Evolutionary conservation across 345 rosid genomes (phyloP), one percentile per base, ranked within the genome.

Genomic region (Eutrema heterophyllum): DNA sequence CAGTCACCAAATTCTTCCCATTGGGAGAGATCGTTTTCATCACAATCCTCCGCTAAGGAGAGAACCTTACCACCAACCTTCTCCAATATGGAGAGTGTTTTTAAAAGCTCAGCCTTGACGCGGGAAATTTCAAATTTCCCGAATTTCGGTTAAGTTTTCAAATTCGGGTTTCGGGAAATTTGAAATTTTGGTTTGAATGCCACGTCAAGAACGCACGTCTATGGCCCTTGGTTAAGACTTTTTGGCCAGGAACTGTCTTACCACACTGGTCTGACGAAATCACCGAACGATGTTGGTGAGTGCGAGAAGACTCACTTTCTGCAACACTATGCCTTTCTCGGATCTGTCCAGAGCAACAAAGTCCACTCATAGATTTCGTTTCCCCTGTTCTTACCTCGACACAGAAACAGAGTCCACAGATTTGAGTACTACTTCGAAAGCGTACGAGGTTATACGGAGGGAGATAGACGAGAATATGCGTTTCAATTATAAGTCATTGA

Each of bases 381-480:
- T 74, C 57, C 67, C 78, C 1, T 66, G 67, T 4, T 65, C 72
- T 44, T 74, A 56, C 55, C 71, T 73, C 30, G 65, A 73, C 14
- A 2, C 36, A 0, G 48, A 24, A 26, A 45, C 74, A 44, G 46
- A 58, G 7, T 49, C 50, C 7, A 13, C 24, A 44, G 35, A 56
- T 30, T 51, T 13, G 8, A 14, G 1, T 8, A 39, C 62, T 5
- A 12, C 59, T 41, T 57, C 59, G 4, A 60, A 51, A 50, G 43
- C 52, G 1, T 29, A 50, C 48, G 44, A 71, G 61, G 52, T 71
- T 38, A 4, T 71, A 15, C 8, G 0, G 68, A 49, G 11, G n/a
- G 75, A 71, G 44, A 48, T 71, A 29, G 2, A 2, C 15, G 59
- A 51, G 52, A 71, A 61, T 8, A 4, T 41, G 24, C 60, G 60